Evolutionary conservation across 371 early-diverging fungal genomes (phyloP).

Genomic region (Actinomortierella wolfii): DNA sequence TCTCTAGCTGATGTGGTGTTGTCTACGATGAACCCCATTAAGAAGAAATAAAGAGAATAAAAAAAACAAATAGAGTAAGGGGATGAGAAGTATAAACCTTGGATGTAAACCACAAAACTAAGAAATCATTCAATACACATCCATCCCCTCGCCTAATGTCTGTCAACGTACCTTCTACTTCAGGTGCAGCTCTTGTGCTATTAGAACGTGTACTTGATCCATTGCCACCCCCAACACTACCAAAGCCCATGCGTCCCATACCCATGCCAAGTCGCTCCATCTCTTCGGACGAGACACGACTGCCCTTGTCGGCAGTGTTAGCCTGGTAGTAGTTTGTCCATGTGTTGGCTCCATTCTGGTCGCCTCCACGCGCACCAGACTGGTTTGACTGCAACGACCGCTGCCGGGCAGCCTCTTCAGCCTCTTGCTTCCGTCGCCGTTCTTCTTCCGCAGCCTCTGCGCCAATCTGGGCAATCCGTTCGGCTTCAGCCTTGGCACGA

Average conservation of each 20-base stretch:
- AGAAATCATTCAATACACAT: neutral
- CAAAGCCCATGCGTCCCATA: conserved; percentile 76
- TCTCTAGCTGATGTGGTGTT: conserved; percentile 52
- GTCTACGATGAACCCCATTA: conserved; percentile 6
- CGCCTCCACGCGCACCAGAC: neutral
- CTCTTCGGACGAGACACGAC: conserved; percentile 48
- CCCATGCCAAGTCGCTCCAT: conserved; percentile 83
- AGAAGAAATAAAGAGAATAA: neutral
- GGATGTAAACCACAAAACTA: neutral
- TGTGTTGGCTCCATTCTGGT: conserved; percentile 6
- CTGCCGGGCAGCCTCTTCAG: conserved; percentile 13
- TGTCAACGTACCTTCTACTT: conserved; percentile 37
- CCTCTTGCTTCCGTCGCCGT: conserved; percentile 19
- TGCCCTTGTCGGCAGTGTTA: conserved; percentile 21
- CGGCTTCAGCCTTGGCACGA: conserved; percentile 80
- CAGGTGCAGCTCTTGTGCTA: conserved; percentile 9
- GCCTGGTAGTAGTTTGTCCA: conserved; percentile 31
- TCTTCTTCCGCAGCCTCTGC: conserved; percentile 71
- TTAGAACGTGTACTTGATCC: neutral
- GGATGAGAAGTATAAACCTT: neutral
- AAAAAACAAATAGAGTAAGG: neutral
- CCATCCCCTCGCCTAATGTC: neutral
- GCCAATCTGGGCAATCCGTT: conserved; percentile 72
- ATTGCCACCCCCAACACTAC: conserved; percentile 31
- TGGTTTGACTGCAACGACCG: neutral